Evolutionary conservation across 176 grass and related monocot genomes (phyloP).

Genomic region (Pontederia crassipes): DNA sequence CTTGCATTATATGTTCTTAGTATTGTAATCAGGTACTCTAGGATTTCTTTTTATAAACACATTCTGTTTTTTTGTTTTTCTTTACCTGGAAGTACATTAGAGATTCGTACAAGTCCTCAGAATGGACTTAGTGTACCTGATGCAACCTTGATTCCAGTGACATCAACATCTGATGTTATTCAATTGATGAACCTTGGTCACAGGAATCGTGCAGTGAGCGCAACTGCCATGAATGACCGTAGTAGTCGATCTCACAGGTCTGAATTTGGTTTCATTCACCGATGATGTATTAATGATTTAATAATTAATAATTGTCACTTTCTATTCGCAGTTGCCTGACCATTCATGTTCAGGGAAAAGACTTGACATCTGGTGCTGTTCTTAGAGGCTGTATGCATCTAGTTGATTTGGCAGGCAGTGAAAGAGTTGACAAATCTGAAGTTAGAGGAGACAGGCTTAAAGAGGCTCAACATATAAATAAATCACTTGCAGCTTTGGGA

Average conservation of each 20-base stretch:
- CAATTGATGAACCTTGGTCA: constrained; percentile 90
- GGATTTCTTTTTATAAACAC: not conserved
- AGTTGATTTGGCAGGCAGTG: constrained; percentile 24
- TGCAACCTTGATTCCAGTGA: constrained; percentile 68
- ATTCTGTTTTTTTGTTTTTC: constrained; percentile 25
- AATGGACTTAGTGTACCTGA: constrained; percentile 90
- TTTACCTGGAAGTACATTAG: constrained; percentile 74
- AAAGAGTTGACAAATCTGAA: constrained; percentile 16
- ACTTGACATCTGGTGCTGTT: constrained; percentile 8
- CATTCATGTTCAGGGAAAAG: constrained; percentile 18
- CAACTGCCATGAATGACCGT: constrained; percentile 84
- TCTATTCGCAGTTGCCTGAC: constrained; percentile 18
- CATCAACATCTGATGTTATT: constrained; percentile 74
- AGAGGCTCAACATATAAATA: constrained; percentile 18
- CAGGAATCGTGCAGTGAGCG: constrained; percentile 79
- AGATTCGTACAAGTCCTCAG: constrained; percentile 92
- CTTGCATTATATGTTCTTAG: not conserved
- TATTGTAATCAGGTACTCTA: not conserved
- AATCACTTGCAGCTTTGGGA: constrained; percentile 17
- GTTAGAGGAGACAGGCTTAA: constrained; percentile 18
- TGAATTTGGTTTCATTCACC: not conserved
- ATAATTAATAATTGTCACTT: not conserved
- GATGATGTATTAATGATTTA: not conserved
- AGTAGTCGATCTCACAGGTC: constrained; percentile 99
- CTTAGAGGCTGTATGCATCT: constrained; percentile 16